A percentile compares a stretch with the other conserved stretches of the same genome.
phyloP scores from a whole-genome alignment of 495 filamentous ascomycete species.

The Aspergillus indologenus region DNA sequence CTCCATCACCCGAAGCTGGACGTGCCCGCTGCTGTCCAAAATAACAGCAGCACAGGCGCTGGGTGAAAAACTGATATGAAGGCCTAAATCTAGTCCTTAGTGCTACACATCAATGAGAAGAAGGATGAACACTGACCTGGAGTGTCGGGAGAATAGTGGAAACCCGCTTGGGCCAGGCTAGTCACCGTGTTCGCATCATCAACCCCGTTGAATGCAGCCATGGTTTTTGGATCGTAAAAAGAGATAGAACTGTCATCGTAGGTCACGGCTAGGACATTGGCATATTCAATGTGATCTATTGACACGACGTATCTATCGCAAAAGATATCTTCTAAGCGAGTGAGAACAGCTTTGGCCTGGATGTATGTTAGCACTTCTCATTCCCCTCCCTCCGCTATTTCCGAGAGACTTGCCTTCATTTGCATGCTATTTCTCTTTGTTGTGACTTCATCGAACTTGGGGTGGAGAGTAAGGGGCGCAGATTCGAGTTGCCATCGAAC shows the following conservation, averaged over 20 bases:
- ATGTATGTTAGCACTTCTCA: slow-evolving; percentile 5
- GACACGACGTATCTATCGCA: slow-evolving; percentile 67
- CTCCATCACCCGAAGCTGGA: slow-evolving; percentile 62
- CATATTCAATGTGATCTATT: slow-evolving; percentile 61
- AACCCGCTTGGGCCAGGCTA: slow-evolving; percentile 68
- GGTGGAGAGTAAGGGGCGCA: slow-evolving; percentile 58
- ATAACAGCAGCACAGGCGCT: slow-evolving; percentile 65
- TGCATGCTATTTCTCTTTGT: slow-evolving; percentile 56
- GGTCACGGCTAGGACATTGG: slow-evolving; percentile 62
- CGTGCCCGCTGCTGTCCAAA: slow-evolving; percentile 61
- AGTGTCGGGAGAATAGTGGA: slow-evolving; percentile 52
- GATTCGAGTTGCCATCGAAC: slow-evolving; percentile 73
- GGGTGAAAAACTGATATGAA: slow-evolving; percentile 70
- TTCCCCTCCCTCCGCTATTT: background rate
- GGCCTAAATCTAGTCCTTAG: slow-evolving; percentile 39
- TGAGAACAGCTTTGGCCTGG: slow-evolving; percentile 59
- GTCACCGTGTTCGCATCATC: slow-evolving; percentile 61
- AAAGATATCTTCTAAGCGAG: slow-evolving; percentile 60
- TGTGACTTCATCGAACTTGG: slow-evolving; percentile 70
- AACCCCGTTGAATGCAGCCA: slow-evolving; percentile 61
- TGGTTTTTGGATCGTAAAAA: slow-evolving; percentile 69
- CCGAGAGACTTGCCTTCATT: slow-evolving; percentile 31
- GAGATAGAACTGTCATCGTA: slow-evolving; percentile 75
- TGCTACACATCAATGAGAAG: background rate
- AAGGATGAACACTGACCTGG: slow-evolving; percentile 25